These are phyloP conservation scores for Fusarium virguliforme DNA, from an alignment of 2,329 filamentous ascomycete species.

Conservation along the genomic window DNA sequence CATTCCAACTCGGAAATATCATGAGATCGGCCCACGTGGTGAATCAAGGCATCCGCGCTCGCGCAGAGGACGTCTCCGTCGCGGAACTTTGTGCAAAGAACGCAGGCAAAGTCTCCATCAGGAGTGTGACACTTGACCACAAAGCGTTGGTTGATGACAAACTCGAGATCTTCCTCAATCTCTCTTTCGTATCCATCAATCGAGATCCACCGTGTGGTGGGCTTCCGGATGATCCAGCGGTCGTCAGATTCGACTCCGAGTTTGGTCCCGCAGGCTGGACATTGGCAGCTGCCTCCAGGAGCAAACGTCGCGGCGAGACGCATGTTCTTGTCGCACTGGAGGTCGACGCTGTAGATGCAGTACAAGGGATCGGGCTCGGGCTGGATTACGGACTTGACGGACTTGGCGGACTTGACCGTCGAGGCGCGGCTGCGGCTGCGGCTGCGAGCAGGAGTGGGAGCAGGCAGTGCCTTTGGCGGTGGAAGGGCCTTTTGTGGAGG, in stretches of 20 bases:
- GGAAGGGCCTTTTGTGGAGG: constrained; percentile 7
- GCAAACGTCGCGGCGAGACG: constrained; percentile 41
- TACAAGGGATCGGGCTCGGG: constrained; percentile 37
- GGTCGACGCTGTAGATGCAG: constrained; percentile 47
- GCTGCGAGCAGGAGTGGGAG: not conserved
- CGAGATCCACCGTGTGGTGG: constrained; percentile 21
- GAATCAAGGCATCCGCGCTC: constrained; percentile 38
- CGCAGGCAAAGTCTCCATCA: constrained; percentile 46
- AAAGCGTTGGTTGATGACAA: constrained; percentile 45
- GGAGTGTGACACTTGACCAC: constrained; percentile 47
- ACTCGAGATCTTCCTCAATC: constrained; percentile 47
- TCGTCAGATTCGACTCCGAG: constrained; percentile 43
- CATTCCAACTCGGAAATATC: constrained; percentile 42
- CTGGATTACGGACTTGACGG: not conserved
- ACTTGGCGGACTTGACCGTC: not conserved
- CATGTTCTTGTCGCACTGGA: constrained; percentile 35
- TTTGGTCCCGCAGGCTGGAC: constrained; percentile 41
- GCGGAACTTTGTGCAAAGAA: constrained; percentile 44
- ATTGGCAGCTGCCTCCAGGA: constrained; percentile 35
- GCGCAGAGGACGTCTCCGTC: constrained; percentile 43
- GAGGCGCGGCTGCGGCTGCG: constrained; percentile 10
- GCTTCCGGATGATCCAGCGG: constrained; percentile 46
- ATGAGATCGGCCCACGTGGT: constrained; percentile 44
- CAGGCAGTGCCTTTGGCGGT: not conserved
- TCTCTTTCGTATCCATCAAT: constrained; percentile 39